phyloP scores from a whole-genome alignment of 202 grass and related monocot genomes.

The Bolboschoenoplectus hybrid region DNA sequence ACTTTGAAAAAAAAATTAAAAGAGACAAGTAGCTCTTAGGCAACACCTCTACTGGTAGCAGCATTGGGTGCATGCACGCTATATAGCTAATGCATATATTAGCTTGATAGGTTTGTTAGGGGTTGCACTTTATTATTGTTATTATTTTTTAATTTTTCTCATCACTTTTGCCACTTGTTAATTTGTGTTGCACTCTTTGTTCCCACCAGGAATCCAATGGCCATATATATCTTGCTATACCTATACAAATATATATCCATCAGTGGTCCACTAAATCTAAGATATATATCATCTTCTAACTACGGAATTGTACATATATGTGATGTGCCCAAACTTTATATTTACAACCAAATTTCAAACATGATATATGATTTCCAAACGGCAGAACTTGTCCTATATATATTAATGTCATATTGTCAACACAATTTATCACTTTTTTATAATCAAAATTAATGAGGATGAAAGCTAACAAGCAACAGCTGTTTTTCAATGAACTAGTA shows the following conservation, averaged over 20 bases:
- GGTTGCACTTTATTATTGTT: constrained; percentile 1
- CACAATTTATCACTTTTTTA: neutral
- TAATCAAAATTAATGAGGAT: neutral
- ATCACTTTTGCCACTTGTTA: constrained; percentile 14
- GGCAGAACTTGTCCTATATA: neutral
- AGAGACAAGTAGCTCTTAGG: constrained; percentile 23
- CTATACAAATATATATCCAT: neutral
- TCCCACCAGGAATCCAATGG: constrained; percentile 37
- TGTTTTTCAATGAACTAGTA: neutral
- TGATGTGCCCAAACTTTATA: neutral
- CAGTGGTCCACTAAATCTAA: constrained; percentile 38
- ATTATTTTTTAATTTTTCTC: constrained; percentile 17
- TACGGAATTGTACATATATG: neutral
- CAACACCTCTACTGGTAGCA: neutral
- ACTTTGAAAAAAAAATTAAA: neutral
- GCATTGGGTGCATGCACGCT: constrained; percentile 29
- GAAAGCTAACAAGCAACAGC: neutral
- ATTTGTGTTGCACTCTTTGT: constrained; percentile 31
- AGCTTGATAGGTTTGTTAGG: constrained; percentile 42
- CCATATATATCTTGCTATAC: constrained; percentile 16
- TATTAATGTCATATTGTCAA: neutral
- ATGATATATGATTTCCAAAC: neutral
- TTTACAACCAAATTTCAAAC: neutral
- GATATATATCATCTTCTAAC: constrained; percentile 23
- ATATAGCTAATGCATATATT: neutral